phyloP scores from a whole-genome alignment of 257 asterid genomes.

The Henckelia pumila region DNA sequence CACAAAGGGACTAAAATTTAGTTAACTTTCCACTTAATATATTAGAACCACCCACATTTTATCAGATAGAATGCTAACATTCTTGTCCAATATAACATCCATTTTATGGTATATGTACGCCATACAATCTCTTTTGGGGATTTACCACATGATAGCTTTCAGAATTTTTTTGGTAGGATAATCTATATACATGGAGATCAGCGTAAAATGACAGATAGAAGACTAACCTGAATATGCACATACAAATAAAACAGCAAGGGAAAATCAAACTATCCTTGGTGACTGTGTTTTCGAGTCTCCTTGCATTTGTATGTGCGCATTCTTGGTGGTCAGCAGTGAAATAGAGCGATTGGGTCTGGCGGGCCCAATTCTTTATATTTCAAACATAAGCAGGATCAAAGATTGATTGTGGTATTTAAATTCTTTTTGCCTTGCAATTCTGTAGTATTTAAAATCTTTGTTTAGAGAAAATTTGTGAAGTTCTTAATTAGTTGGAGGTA shows the following conservation, averaged over 20 bases:
- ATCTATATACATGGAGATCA: not conserved
- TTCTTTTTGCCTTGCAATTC: not conserved
- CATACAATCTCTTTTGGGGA: not conserved
- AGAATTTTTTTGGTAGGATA: not conserved
- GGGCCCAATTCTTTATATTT: not conserved
- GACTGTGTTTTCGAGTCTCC: not conserved
- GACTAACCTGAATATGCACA: not conserved
- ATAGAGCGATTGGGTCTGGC: not conserved
- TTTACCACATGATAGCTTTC: not conserved
- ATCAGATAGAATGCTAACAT: not conserved
- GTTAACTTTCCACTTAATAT: not conserved
- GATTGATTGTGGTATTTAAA: not conserved
- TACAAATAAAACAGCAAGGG: not conserved
- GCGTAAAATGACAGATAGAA: not conserved
- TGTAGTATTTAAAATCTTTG: not conserved
- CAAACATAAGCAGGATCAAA: not conserved
- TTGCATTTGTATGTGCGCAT: not conserved
- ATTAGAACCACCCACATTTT: not conserved
- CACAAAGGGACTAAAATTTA: not conserved
- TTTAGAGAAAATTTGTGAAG: constrained; percentile 8
- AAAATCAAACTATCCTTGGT: not conserved
- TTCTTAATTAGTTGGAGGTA: not conserved
- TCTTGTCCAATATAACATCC: not conserved
- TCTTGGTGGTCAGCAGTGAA: not conserved
- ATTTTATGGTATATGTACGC: not conserved